Evolutionary conservation across 768 basidiomycete genomes (phyloP), one percentile per base, ranked within the genome.

Genomic region (Mycena galopus): DNA sequence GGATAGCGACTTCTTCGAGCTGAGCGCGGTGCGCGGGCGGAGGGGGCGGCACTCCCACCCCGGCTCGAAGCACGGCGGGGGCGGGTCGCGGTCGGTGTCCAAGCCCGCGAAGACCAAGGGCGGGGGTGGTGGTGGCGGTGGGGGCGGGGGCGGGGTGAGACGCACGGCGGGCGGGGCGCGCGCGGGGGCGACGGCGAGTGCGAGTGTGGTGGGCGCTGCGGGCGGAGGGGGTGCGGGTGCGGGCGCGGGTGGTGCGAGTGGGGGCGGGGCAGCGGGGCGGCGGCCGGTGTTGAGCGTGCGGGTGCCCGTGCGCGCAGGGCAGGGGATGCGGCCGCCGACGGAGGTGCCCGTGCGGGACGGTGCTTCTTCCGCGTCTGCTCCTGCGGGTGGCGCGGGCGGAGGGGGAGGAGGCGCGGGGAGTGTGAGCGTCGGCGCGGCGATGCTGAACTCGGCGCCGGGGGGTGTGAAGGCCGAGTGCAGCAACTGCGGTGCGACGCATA

Each of bases 401-500:
- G 37, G 19, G 19, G 55, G 11, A 9, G 35, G 11, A 37, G n/a
- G 63, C 8, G 32, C 27, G 47, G n/a, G n/a, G n/a, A n/a, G n/a
- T n/a, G n/a, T n/a, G n/a, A n/a, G n/a, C n/a, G n/a, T 47, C 9
- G 12, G 51, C 29, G 35, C 8, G 30, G 14, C 37, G 35, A 9
- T 25, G n/a, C 42, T 51, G 53, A 63, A 88, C 77, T 83, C 85
- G 27, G 88, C 86, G 16, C 88, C 88, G 0, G 88, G 88, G 11
- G 88, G 88, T 51, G 87, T 88, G 69, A 96, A 95, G 83, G 93
- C 93, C 8, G 95, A 95, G 76, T 96, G 95, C 78, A 92, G 92
- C 9, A 96, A 95, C 81, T 96, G 94, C 76, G 95, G 94, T 25
- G 94, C 94, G 5, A 96, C 94, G 0, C 94, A 95, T 73, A 96